These are phyloP conservation scores for Starmerella vaccinii DNA, from an alignment of 805 yeast genomes.

Conservation along the genomic window DNA sequence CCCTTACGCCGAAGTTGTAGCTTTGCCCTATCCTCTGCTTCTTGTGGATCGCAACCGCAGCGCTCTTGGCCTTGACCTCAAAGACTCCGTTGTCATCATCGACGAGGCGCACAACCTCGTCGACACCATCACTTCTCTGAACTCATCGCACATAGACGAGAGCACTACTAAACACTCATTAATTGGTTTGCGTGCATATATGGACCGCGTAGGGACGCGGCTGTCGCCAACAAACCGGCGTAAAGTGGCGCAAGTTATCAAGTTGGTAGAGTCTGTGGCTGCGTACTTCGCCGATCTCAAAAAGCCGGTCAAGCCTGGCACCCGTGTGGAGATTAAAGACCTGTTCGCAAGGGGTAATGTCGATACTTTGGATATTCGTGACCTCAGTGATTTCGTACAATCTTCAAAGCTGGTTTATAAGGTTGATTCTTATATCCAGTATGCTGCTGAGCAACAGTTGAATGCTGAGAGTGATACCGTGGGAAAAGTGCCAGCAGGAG, in stretches of 20 bases:
- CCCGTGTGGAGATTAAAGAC: slow-evolving; percentile 40
- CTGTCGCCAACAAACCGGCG: slow-evolving; percentile 65
- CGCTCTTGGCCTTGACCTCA: slow-evolving; percentile 47
- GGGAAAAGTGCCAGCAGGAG: too few relatives aligned
- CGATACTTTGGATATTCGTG: slow-evolving; percentile 61
- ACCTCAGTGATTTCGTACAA: slow-evolving; percentile 51
- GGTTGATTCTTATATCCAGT: slow-evolving; percentile 57
- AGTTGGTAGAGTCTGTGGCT: slow-evolving; percentile 44
- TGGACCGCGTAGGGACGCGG: slow-evolving; percentile 49
- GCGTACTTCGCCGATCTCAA: slow-evolving; percentile 36
- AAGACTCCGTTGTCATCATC: slow-evolving; percentile 59
- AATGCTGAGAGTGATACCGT: too few relatives aligned
- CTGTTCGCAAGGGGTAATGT: slow-evolving; percentile 52
- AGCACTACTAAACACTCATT: slow-evolving; percentile 40
- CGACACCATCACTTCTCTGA: slow-evolving; percentile 61
- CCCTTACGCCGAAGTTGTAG: slow-evolving; percentile 57
- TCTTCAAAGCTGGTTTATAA: slow-evolving; percentile 74
- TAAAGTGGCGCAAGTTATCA: slow-evolving; percentile 52
- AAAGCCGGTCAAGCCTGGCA: slow-evolving; percentile 40
- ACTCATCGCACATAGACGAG: slow-evolving; percentile 49
- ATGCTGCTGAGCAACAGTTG: background rate
- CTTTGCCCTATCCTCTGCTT: slow-evolving; percentile 77
- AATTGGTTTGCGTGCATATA: slow-evolving; percentile 44
- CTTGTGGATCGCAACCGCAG: slow-evolving; percentile 52
- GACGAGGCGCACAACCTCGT: slow-evolving; percentile 90